A percentile compares a stretch with the other conserved stretches of the same genome.
Conservation (phyloP, 2,329 filamentous ascomycete genomes). For the Colletotrichum tabaci region DNA sequence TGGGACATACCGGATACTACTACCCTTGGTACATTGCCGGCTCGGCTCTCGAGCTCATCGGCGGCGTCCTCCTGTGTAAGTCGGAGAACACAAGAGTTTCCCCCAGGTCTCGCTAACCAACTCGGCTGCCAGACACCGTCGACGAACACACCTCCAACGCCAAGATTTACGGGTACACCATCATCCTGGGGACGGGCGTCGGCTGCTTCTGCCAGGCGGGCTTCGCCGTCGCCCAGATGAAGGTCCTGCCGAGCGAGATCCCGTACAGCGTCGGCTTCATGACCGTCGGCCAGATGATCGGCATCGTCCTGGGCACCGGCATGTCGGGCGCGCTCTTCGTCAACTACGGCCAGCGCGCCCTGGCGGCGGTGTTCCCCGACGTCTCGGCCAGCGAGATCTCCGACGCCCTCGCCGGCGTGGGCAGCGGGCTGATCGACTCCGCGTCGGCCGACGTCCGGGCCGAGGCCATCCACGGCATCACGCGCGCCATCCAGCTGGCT, state of each 20-base stretch:
- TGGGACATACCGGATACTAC: constrained; percentile 60
- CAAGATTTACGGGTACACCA: constrained; percentile 50
- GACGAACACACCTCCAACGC: constrained; percentile 41
- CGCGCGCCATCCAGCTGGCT: neutral
- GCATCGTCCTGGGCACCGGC: constrained; percentile 37
- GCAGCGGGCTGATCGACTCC: neutral
- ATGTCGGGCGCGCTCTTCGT: constrained; percentile 40
- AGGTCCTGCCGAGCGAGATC: constrained; percentile 47
- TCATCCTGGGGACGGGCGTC: constrained; percentile 57
- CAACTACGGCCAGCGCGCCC: constrained; percentile 6
- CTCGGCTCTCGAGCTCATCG: constrained; percentile 52
- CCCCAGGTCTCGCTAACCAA: constrained; percentile 2
- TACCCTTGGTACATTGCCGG: constrained; percentile 57
- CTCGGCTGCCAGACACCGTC: constrained; percentile 37
- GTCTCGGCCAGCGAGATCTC: constrained; percentile 2
- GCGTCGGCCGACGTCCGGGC: neutral
- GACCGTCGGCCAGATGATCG: constrained; percentile 45
- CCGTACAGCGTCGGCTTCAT: constrained; percentile 54
- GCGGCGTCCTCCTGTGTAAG: constrained; percentile 52
- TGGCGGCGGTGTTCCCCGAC: neutral
- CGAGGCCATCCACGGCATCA: constrained; percentile 6
- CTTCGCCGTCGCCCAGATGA: constrained; percentile 52
- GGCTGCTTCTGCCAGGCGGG: constrained; percentile 51
- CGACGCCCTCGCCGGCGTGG: neutral
- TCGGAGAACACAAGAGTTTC: neutral